phyloP scores from a whole-genome alignment of 345 rosid genomes.

The Corchorus capsularis region DNA sequence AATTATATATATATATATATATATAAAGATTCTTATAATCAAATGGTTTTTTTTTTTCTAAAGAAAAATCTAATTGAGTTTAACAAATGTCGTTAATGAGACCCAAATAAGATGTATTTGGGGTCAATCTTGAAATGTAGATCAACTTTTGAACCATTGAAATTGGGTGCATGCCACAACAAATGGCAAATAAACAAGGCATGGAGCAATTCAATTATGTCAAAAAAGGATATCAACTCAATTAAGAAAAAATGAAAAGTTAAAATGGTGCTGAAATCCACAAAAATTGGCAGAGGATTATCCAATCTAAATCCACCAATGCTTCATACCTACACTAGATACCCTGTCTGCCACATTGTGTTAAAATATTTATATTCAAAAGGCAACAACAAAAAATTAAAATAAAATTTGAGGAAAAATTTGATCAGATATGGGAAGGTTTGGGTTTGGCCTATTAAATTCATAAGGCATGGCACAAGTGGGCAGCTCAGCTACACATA shows the following conservation, averaged over 20 bases:
- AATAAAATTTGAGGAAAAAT: background rate
- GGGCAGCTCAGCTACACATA: background rate
- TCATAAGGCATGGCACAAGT: background rate
- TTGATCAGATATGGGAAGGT: background rate
- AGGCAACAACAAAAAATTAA: background rate
- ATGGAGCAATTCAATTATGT: background rate
- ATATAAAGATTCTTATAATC: too few species aligned
- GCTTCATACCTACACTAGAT: background rate
- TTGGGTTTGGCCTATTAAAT: background rate
- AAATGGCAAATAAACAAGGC: background rate
- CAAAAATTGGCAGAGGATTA: background rate
- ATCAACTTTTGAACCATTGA: background rate
- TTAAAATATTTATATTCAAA: background rate
- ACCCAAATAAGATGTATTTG: too few species aligned
- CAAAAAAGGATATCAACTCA: background rate
- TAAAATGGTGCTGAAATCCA: background rate
- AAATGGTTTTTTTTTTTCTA: too few species aligned
- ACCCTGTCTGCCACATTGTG: slow-evolving; percentile 21
- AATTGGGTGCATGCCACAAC: background rate
- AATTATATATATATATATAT: too few species aligned
- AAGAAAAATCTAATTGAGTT: too few species aligned
- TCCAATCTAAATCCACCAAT: background rate
- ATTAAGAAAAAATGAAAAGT: background rate
- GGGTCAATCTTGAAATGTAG: background rate
- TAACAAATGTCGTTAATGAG: too few species aligned